Evolutionary conservation across 441 rosid genomes (phyloP), one percentile per base, ranked within the genome.

Genomic region (Gossypium aridum): DNA sequence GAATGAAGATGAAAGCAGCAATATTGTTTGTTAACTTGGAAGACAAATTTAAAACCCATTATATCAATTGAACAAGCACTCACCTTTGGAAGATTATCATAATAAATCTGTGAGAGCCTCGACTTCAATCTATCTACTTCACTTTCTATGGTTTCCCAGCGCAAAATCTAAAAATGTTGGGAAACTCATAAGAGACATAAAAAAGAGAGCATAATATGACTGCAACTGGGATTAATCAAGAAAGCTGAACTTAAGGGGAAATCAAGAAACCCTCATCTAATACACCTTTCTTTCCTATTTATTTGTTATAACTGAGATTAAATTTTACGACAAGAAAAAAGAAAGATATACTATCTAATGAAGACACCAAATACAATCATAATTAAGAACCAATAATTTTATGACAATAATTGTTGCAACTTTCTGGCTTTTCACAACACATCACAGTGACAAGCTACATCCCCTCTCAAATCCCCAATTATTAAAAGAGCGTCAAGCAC

Each of bases 21-120:
- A 55, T 26, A 57, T 39, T n/a, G 76, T 61, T 57, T 37, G 64
- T 31, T 77, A 55, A 75, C 65, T 55, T 71, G 25, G 72, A 71
- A 45, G 12, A 76, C 25, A 75, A 55, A 56, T 1, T 49, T n/a
- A 66, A 69, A 56, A 65, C 39, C 25, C 71, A 25, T 25, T 25
- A 43, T 65, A 25, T 28, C 23, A 74, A 69, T 23, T 64, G 64
- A 82, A 75, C 68, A 55, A 75, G 77, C 62, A 72, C 92, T 84
- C 79, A 95, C 98, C 19, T 71, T 60, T 47, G 83, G 83, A 70
- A 95, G 89, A 78, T 83, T 85, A 68, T 91, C 90, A 47, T 81
- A 82, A 75, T 90, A 95, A 70, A 92, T 82, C 72, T 90, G 87
- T 2, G 90, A 87, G 64, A 94, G 83, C 81, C 92, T 89, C 34